Base-by-base conservation (phyloP, 2,329 filamentous ascomycete species). In the Xylaria sp. region DNA sequence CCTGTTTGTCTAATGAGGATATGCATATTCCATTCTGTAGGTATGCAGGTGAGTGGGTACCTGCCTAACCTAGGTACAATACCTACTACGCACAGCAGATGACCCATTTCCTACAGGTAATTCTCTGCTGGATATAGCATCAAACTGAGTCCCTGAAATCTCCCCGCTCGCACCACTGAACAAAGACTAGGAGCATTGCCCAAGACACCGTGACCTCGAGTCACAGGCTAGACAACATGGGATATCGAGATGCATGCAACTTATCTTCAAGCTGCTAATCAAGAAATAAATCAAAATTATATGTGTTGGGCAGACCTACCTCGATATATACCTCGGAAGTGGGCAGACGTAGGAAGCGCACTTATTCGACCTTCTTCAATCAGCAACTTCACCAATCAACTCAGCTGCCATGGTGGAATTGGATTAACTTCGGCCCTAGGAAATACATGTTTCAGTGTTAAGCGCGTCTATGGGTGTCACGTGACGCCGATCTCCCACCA, bases 71-170 rank as follows among this genome's bases (percentile, higher is more conserved):
- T 28, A 28, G 28, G 28, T 28, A 28, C 28, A 28, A 28, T 28
- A 28, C 28, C 28, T 46, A 46, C 13, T 46, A 46, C 41, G 15
- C 18, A 46, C 13, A n/a, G 15, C 7, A 41, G 20, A 37, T n/a
- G 18, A 8, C 34, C 34, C 34, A 37, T 37, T 37, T 37, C 34
- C 34, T 37, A 37, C 34, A 37, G 8, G 34, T 37, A 37, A 28
- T 28, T 28, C 28, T 28, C 28, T 28, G 28, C 28, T 28, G 28
- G 9, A 12, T 51, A 28, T 48, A 25, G 52, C 44, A 64, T 57
- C 6, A 56, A 56, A 32, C 52, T 39, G 20, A 12, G 54, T 65
- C 44, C 62, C 62, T 58, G 54, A 65, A 65, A 51, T 51, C 34
- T 58, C 44, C 62, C 62, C 54, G 28, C 44, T 44, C 44, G 18